These are phyloP conservation scores for Sporothrix inflata DNA, from an alignment of 2,329 filamentous ascomycete species.

Conservation along the genomic window DNA sequence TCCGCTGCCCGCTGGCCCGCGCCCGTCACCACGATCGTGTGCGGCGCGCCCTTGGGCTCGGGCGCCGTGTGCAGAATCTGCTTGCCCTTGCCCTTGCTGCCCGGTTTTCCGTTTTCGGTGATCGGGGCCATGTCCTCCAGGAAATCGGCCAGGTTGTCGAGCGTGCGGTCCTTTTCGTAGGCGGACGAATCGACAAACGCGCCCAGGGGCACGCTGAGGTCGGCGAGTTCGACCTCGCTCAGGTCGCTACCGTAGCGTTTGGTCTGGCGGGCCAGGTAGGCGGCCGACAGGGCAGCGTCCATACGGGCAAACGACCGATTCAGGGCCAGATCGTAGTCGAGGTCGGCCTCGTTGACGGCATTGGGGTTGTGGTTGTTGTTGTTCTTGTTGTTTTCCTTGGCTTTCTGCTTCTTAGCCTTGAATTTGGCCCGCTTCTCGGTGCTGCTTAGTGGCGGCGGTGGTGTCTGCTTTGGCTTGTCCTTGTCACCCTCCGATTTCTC, in stretches of 20 bases:
- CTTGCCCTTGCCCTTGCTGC: slow-evolving; percentile 20
- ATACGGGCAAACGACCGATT: slow-evolving; percentile 81
- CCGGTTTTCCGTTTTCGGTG: slow-evolving; percentile 46
- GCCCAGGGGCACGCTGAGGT: slow-evolving; percentile 70
- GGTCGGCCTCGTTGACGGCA: slow-evolving; percentile 52
- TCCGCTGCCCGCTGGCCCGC: slow-evolving; percentile 87
- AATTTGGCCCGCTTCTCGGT: slow-evolving; percentile 13
- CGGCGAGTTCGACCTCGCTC: slow-evolving; percentile 81
- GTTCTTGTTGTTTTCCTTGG: slow-evolving; percentile 28
- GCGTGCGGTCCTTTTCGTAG: slow-evolving; percentile 62
- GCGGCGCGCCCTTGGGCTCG: slow-evolving; percentile 71
- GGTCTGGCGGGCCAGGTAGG: slow-evolving; percentile 80
- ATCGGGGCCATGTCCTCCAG: slow-evolving; percentile 68
- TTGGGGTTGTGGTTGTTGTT: slow-evolving; percentile 33
- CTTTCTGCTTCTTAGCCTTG: slow-evolving; percentile 27
- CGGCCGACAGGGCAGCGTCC: slow-evolving; percentile 80
- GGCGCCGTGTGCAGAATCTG: slow-evolving; percentile 49
- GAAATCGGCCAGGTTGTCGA: slow-evolving; percentile 77
- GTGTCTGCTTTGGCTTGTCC: slow-evolving; percentile 11
- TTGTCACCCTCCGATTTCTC: not conserved
- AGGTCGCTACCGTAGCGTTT: slow-evolving; percentile 78
- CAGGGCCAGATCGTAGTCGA: slow-evolving; percentile 72
- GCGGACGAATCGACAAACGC: slow-evolving; percentile 79
- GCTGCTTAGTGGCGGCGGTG: slow-evolving; percentile 9
- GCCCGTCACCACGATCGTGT: slow-evolving; percentile 85